phyloP scores from a whole-genome alignment of 495 filamentous ascomycete species.

The Cryomyces minteri region DNA sequence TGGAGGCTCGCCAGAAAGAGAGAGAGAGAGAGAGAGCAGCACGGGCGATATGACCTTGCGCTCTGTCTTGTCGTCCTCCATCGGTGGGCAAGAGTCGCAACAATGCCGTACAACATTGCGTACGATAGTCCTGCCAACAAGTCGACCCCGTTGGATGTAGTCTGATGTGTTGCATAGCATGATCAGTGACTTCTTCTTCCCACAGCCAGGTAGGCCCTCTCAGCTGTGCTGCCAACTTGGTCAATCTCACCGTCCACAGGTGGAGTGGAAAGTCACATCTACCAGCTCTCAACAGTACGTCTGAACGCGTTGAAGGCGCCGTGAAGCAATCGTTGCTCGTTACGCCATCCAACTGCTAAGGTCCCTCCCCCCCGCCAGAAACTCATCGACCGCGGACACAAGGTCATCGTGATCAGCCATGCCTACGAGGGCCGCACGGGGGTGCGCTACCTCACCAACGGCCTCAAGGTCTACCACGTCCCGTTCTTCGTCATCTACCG shows the following conservation, averaged over 20 bases:
- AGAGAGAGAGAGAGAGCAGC: too few species aligned
- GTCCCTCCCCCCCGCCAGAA: constrained; percentile 3
- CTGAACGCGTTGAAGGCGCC: too few species aligned
- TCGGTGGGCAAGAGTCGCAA: background rate
- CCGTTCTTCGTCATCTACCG: constrained; percentile 93
- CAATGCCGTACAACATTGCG: constrained; percentile 59
- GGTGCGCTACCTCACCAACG: constrained; percentile 93
- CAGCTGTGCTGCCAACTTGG: too few species aligned
- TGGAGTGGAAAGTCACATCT: constrained; percentile 96
- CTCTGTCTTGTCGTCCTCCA: too few species aligned
- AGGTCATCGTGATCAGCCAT: constrained; percentile 95
- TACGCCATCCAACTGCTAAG: too few species aligned
- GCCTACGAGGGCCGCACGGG: constrained; percentile 84
- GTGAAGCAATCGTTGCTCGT: too few species aligned
- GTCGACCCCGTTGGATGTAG: too few species aligned
- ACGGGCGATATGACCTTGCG: too few species aligned
- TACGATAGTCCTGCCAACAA: too few species aligned
- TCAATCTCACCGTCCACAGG: constrained; percentile 4
- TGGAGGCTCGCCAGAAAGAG: constrained; percentile 1
- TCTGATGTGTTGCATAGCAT: too few species aligned
- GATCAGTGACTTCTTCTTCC: constrained; percentile 99
- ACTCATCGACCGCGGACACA: constrained; percentile 89
- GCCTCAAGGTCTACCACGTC: constrained; percentile 94
- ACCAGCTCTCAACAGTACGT: constrained; percentile 50
- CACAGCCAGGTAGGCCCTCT: constrained; percentile 43